Evolutionary conservation across 148 eudicot species (phyloP).

Genomic region (Camellia lanceoleosa): DNA sequence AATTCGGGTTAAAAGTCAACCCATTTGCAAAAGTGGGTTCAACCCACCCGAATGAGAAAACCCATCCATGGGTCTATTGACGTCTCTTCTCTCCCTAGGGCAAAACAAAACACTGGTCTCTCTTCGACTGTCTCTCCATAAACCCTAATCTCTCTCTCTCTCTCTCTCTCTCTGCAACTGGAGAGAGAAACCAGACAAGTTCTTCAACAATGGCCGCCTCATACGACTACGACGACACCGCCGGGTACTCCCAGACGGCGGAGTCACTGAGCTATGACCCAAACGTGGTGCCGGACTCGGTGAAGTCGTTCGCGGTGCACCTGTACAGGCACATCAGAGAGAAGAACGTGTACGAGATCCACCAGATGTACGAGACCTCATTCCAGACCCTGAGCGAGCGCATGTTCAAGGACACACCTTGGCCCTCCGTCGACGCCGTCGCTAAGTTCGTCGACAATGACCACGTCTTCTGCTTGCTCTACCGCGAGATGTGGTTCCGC

Average conservation of each 20-base stretch:
- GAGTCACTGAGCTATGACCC: constrained; percentile 56
- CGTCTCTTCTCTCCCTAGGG: neutral
- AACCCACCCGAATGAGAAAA: neutral
- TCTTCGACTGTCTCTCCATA: neutral
- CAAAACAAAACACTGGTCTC: neutral
- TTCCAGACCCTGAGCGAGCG: constrained; percentile 75
- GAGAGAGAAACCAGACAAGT: neutral
- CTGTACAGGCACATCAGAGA: constrained; percentile 89
- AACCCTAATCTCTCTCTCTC: neutral
- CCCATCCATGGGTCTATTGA: too few species aligned
- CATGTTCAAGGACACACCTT: constrained; percentile 74
- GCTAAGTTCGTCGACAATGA: constrained; percentile 81
- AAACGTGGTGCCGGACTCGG: constrained; percentile 80
- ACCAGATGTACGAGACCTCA: constrained; percentile 92
- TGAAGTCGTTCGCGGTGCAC: constrained; percentile 81
- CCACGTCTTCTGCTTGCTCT: constrained; percentile 79
- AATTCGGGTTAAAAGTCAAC: neutral
- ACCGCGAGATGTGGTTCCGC: constrained; percentile 92
- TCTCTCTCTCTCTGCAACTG: neutral
- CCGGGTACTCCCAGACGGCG: constrained; percentile 7
- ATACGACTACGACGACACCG: neutral
- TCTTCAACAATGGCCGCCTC: constrained; percentile 6
- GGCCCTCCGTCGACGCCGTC: constrained; percentile 87
- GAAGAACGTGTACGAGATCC: constrained; percentile 92
- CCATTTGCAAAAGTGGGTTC: neutral